Evolutionary conservation across 495 filamentous ascomycete genomes (phyloP).

Genomic region (Filosporella fistucella): DNA sequence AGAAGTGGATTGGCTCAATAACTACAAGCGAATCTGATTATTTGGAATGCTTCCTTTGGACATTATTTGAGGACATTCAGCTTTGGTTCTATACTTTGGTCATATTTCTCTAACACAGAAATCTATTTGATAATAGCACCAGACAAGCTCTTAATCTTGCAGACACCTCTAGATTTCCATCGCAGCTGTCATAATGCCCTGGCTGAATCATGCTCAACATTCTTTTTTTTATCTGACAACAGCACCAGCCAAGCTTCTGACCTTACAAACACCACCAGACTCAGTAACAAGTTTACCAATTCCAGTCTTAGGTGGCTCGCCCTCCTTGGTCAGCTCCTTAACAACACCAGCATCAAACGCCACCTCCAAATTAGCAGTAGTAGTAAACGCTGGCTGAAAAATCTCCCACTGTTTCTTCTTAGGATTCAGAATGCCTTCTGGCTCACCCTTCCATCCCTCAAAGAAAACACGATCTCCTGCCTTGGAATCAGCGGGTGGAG

Average conservation of each 20-base stretch:
- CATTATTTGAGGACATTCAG: background rate
- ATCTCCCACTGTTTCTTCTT: slow-evolving; percentile 99
- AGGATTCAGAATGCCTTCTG: slow-evolving; percentile 88
- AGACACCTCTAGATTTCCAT: slow-evolving; percentile 78
- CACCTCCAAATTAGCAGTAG: slow-evolving; percentile 72
- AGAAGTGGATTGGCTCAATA: no score
- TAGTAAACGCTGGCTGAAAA: slow-evolving; percentile 91
- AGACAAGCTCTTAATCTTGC: slow-evolving; percentile 63
- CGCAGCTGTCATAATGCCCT: slow-evolving; percentile 80
- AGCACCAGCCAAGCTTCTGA: slow-evolving; percentile 49
- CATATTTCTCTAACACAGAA: background rate
- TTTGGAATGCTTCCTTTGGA: no score
- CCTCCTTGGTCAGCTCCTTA: slow-evolving; percentile 54
- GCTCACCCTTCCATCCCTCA: slow-evolving; percentile 90
- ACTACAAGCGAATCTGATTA: no score
- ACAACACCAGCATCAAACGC: slow-evolving; percentile 66
- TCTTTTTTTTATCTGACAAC: slow-evolving; percentile 15
- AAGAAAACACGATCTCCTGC: slow-evolving; percentile 88
- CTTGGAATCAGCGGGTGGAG: slow-evolving; percentile 69
- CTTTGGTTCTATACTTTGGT: background rate
- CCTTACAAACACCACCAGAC: slow-evolving; percentile 68
- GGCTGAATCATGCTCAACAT: slow-evolving; percentile 63
- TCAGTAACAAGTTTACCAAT: slow-evolving; percentile 66
- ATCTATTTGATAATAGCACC: slow-evolving; percentile 19
- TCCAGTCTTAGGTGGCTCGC: slow-evolving; percentile 49